Evolutionary conservation across 192 early-diverging fungal species (phyloP).

Genomic region (Piromyces sp.): DNA sequence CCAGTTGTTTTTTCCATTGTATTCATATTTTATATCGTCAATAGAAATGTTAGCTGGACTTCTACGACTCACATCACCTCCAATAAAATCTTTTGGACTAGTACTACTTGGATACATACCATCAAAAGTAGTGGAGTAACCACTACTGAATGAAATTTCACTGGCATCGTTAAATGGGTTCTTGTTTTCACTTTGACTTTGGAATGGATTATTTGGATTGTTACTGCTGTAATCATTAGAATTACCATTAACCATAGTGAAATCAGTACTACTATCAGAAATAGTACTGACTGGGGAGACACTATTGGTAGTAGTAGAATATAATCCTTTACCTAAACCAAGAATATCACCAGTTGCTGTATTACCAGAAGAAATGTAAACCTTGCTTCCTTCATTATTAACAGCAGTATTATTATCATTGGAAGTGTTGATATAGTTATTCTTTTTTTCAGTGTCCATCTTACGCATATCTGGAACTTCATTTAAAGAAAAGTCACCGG

Average conservation of each 20-base stretch:
- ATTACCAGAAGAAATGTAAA: too few relatives aligned
- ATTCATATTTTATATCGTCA: background rate
- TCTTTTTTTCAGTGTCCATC: too few relatives aligned
- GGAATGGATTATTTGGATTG: too few relatives aligned
- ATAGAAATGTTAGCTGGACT: background rate
- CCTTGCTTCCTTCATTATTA: too few relatives aligned
- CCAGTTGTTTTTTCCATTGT: background rate
- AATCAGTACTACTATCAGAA: background rate
- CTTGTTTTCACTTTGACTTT: too few relatives aligned
- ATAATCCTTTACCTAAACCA: too few relatives aligned
- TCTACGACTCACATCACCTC: background rate
- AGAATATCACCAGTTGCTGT: too few relatives aligned
- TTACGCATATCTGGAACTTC: background rate
- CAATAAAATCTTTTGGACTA: background rate
- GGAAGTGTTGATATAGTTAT: too few relatives aligned
- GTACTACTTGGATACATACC: background rate
- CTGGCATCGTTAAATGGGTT: background rate
- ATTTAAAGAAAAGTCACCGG: background rate
- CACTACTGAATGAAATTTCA: background rate
- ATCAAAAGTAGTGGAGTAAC: background rate
- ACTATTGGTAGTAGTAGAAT: background rate
- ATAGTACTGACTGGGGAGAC: background rate
- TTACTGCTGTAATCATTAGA: background rate
- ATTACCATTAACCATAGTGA: background rate
- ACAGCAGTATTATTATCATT: background rate